A percentile compares a stretch with the other conserved stretches of the same genome.
These are phyloP conservation scores for Boletus edulis DNA, from an alignment of 768 basidiomycete genomes.

Conservation along the genomic window DNA sequence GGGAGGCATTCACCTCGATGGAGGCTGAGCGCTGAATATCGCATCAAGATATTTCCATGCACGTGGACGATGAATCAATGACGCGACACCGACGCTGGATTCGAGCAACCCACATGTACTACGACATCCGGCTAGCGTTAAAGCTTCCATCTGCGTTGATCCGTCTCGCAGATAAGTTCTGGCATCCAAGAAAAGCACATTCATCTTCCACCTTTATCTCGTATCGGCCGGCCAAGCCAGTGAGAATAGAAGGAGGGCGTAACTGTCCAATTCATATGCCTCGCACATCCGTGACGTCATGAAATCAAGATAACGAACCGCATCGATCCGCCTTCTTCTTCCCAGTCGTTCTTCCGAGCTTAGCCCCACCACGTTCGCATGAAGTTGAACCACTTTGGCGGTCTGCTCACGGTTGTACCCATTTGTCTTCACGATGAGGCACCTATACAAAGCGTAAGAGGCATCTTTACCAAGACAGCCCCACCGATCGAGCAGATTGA, in stretches of 20 bases:
- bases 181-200: constrained; percentile 90
- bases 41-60: constrained; percentile 5
- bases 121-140: constrained; percentile 31
- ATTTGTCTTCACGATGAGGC: constrained; percentile 94
- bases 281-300: constrained; percentile 7
- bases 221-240: constrained; percentile 68
- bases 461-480: constrained; percentile 12
- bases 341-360: constrained; percentile 74
- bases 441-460: constrained; percentile 42
- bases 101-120: constrained; percentile 13
- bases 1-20: background rate
- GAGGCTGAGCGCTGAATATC: background rate
- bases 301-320: constrained; percentile 45
- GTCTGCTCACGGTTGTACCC: constrained; percentile 82
- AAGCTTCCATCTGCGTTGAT: constrained; percentile 43
- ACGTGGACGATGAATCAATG: constrained; percentile 1
- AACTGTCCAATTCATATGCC: constrained; percentile 44
- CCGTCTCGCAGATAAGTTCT: constrained; percentile 64
- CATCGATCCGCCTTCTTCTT: constrained; percentile 80
- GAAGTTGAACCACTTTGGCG: constrained; percentile 78
- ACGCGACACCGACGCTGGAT: constrained; percentile 1
- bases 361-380: constrained; percentile 87
- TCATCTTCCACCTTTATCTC: constrained; percentile 82
- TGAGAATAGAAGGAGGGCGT: constrained; percentile 86
- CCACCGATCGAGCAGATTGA: constrained; percentile 90